Conservation (phyloP, 805 yeast genomes). For the Kazachstania africana region DNA sequence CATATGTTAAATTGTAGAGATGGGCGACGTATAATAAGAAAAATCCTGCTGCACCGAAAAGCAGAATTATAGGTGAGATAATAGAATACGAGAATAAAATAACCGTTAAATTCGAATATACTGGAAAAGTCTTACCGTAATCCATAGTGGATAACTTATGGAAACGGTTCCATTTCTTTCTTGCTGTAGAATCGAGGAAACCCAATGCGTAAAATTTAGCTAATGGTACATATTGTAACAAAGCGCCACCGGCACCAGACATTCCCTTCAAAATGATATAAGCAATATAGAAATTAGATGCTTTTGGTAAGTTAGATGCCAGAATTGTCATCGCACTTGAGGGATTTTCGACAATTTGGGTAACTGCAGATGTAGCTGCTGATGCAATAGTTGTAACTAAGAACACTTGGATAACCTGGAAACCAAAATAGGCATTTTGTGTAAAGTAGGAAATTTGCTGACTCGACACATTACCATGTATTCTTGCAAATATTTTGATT, state of each 20-base stretch:
- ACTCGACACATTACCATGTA: constrained; percentile 44
- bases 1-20: constrained; percentile 66
- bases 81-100: constrained; percentile 57
- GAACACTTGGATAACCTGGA: constrained; percentile 61
- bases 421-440: constrained; percentile 57
- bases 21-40: constrained; percentile 63
- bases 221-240: constrained; percentile 50
- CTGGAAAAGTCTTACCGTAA: constrained; percentile 77
- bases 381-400: constrained; percentile 61
- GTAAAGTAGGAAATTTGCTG: constrained; percentile 53
- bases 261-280: constrained; percentile 61
- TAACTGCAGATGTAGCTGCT: constrained; percentile 56
- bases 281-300: constrained; percentile 63
- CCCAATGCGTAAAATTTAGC: constrained; percentile 51
- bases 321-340: constrained; percentile 43
- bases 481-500: constrained; percentile 49
- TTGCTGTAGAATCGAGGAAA: constrained; percentile 48
- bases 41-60: constrained; percentile 65
- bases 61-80: constrained; percentile 71
- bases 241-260: constrained; percentile 49
- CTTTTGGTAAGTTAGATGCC: constrained; percentile 58
- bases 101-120: constrained; percentile 58
- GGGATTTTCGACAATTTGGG: constrained; percentile 50
- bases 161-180: constrained; percentile 58
- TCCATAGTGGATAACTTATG: constrained; percentile 37